phyloP scores from a whole-genome alignment of 352 stramenopile genomes.

The Hyaloperonospora arabidopsidis region DNA sequence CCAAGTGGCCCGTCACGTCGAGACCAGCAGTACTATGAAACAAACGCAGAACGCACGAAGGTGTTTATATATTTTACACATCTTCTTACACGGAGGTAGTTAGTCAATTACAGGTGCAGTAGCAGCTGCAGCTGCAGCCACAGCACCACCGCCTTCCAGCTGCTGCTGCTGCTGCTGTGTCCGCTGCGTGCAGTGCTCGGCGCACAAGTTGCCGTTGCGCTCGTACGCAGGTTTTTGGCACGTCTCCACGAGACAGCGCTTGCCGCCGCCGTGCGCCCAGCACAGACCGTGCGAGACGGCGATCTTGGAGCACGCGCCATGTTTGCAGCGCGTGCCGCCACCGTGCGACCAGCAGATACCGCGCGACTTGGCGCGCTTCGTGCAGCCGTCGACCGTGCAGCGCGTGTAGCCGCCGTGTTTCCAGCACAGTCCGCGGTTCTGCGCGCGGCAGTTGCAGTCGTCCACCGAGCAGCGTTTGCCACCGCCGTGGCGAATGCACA shows the following conservation, averaged over 20 bases:
- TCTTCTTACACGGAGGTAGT: neutral
- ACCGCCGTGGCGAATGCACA: constrained; percentile 38
- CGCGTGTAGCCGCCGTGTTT: constrained; percentile 39
- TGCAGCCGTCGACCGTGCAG: constrained; percentile 44
- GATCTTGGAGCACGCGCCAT: constrained; percentile 46
- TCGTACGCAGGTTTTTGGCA: constrained; percentile 46
- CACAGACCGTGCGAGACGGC: constrained; percentile 43
- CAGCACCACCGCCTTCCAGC: too few relatives aligned
- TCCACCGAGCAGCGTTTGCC: constrained; percentile 49
- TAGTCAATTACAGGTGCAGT: neutral
- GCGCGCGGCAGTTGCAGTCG: constrained; percentile 41
- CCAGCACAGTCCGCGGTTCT: constrained; percentile 44
- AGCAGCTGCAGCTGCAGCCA: neutral
- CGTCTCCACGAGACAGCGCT: constrained; percentile 32
- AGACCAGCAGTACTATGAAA: too few relatives aligned
- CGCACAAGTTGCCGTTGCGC: constrained; percentile 41
- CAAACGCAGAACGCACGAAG: neutral
- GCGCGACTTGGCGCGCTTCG: constrained; percentile 64
- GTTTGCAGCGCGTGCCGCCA: constrained; percentile 56
- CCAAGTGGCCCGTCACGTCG: too few relatives aligned
- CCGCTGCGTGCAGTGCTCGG: constrained; percentile 24
- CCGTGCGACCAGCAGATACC: constrained; percentile 83
- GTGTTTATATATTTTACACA: constrained; percentile 2
- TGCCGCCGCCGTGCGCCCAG: constrained; percentile 48
- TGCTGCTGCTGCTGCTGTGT: neutral